Conservation (phyloP, 345 rosid genomes). For the Litchi chinensis region DNA sequence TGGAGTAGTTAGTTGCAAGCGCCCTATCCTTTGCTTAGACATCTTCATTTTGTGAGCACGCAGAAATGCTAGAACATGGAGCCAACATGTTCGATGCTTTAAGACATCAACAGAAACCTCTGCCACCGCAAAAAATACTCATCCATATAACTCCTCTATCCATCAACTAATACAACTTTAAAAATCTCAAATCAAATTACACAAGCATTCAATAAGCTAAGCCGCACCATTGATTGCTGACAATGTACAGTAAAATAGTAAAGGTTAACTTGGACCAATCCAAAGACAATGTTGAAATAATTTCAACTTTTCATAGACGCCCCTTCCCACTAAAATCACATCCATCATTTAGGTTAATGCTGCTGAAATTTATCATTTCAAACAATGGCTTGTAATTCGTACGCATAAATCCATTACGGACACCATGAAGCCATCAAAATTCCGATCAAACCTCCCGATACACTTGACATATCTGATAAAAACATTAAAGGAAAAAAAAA, state of each 20-base stretch:
- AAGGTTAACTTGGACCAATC: neutral
- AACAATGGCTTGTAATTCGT: neutral
- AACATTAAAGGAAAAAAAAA: too few relatives aligned
- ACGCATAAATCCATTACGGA: neutral
- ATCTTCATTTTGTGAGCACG: constrained; percentile 32
- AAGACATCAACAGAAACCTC: constrained; percentile 24
- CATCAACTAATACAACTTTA: neutral
- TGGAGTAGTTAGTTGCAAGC: constrained; percentile 30
- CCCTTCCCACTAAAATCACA: neutral
- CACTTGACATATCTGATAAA: too few relatives aligned
- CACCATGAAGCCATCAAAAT: neutral
- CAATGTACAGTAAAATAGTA: neutral
- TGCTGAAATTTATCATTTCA: neutral
- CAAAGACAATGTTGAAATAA: neutral
- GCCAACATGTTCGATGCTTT: constrained; percentile 76
- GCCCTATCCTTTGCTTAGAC: constrained; percentile 21
- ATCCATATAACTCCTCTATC: neutral
- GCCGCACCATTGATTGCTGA: neutral
- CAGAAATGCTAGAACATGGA: constrained; percentile 36
- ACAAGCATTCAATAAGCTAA: neutral
- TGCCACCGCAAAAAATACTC: constrained; percentile 28
- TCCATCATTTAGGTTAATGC: neutral
- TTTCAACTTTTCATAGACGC: neutral
- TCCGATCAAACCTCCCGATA: neutral
- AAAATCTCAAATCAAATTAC: neutral